phyloP scores from a whole-genome alignment of 2,329 filamentous ascomycete genomes.

The Claviceps capensis region DNA sequence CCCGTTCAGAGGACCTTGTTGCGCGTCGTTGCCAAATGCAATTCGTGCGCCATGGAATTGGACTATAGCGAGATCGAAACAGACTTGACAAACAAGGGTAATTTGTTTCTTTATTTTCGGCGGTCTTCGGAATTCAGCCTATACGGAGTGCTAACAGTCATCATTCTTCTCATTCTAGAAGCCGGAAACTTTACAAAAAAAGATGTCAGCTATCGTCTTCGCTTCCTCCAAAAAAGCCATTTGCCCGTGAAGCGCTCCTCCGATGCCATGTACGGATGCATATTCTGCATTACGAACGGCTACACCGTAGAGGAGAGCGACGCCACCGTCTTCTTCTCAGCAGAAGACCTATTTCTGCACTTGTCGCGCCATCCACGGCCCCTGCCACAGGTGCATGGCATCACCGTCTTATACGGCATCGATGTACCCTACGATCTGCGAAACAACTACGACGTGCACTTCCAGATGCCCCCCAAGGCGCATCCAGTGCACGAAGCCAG shows the following conservation, averaged over 20 bases:
- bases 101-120: background rate
- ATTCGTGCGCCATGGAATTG: slow-evolving; percentile 38
- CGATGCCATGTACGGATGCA: slow-evolving; percentile 38
- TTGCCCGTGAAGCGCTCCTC: slow-evolving; percentile 34
- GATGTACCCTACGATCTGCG: slow-evolving; percentile 24
- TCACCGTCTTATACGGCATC: slow-evolving; percentile 32
- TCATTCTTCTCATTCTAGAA: slow-evolving; percentile 1
- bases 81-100: slow-evolving; percentile 35
- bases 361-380: slow-evolving; percentile 39
- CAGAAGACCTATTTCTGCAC: slow-evolving; percentile 38
- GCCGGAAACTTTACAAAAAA: slow-evolving; percentile 31
- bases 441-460: slow-evolving; percentile 41
- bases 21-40: slow-evolving; percentile 32
- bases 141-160: too few relatives aligned
- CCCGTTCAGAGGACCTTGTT: slow-evolving; percentile 22
- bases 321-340: slow-evolving; percentile 42
- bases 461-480: slow-evolving; percentile 24
- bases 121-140: background rate
- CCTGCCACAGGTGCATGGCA: slow-evolving; percentile 32
- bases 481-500: slow-evolving; percentile 28
- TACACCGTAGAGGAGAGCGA: slow-evolving; percentile 38
- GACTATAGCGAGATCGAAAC: slow-evolving; percentile 37
- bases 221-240: slow-evolving; percentile 43
- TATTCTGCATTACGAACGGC: slow-evolving; percentile 38
- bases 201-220: slow-evolving; percentile 35